Percentiles rank a stretch among this genome's conserved stretches.
phyloP scores from a whole-genome alignment of 805 yeast species.

The Cyberlindnera mississippiensis region DNA sequence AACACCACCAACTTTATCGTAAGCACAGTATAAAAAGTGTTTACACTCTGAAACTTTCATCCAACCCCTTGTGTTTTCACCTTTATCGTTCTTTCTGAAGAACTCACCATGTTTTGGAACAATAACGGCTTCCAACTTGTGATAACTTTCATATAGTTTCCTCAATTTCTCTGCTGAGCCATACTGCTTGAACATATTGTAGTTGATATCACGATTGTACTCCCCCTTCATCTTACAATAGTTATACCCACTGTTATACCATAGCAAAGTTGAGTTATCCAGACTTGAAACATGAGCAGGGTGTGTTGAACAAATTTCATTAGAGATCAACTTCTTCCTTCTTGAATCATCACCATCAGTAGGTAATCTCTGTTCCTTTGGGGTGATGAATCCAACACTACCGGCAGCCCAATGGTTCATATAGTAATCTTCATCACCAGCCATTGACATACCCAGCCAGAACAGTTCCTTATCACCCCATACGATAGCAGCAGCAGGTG shows the following conservation, averaged over 20 bases:
- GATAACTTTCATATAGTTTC: constrained; percentile 33
- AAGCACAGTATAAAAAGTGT: constrained; percentile 55
- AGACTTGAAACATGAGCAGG: constrained; percentile 53
- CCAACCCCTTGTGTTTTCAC: constrained; percentile 43
- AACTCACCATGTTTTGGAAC: constrained; percentile 46
- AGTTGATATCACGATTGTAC: constrained; percentile 31
- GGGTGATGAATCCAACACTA: constrained; percentile 46
- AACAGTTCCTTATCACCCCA: constrained; percentile 70
- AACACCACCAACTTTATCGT: constrained; percentile 44
- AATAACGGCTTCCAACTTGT: constrained; percentile 41
- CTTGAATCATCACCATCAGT: constrained; percentile 17
- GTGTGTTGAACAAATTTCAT: constrained; percentile 55
- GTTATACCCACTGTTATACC: constrained; percentile 60
- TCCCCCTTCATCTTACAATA: constrained; percentile 37
- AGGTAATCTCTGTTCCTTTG: constrained; percentile 12
- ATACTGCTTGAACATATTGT: constrained; percentile 19
- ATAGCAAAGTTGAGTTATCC: constrained; percentile 44
- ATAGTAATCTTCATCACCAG: constrained; percentile 50
- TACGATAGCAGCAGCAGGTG: constrained; percentile 40
- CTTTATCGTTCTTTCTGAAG: constrained; percentile 35
- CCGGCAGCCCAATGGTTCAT: constrained; percentile 56
- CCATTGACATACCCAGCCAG: constrained; percentile 56
- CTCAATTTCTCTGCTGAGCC: constrained; percentile 26
- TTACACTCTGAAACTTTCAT: constrained; percentile 44
- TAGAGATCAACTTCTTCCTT: constrained; percentile 22